Base-by-base conservation (phyloP, 192 early-diverging fungal species). In the Entrophospora sp. region DNA sequence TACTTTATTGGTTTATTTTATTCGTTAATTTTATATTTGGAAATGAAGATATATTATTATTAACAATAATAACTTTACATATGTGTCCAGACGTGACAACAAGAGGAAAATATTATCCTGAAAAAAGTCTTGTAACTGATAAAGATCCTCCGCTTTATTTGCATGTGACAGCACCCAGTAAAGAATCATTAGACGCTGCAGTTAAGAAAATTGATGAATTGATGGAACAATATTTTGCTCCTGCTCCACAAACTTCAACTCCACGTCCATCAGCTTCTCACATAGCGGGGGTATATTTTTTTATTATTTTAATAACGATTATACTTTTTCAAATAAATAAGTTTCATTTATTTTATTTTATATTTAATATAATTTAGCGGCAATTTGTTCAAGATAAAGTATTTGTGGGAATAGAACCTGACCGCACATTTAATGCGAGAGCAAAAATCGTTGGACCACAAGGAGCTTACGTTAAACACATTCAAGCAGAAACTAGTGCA, bases 371-470 rank as follows among this genome's bases (percentile, higher is more conserved):
- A 25, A n/a, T 40, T 16, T 65, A 78, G 69, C 73, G 78, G 9
- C 69, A 80, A 32, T 81, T 79, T 30, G 38, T 83, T 28, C 78
- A 86, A 46, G 83, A 81, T 7, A 91, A 89, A 70, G 77, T 94
- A 1, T 81, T 73, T 48, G 79, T 96, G 22, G 89, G 83, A 5
- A 85, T 93, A 27, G 88, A 89, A 43, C 81, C 84, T 1, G 82
- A 83, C 31, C 81, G 83, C n/a, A 76, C 78, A 2, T 94, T 91
- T 73, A 91, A 93, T 70, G 77, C 91, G 24, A 83, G 91, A 12
- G 89, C 89, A 28, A 94, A 94, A 71, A 81, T 96, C 30, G 86
- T 94, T 45, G 94, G 94, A 10, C 91, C 91, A 20, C 79, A 79
- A 64, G 87, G 82, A 27, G 64, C 73, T 18, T 92, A 90, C 73